Evolutionary conservation across 1,284 basidiomycete species (phyloP).

Genomic region (Fomitopsis pinicola): DNA sequence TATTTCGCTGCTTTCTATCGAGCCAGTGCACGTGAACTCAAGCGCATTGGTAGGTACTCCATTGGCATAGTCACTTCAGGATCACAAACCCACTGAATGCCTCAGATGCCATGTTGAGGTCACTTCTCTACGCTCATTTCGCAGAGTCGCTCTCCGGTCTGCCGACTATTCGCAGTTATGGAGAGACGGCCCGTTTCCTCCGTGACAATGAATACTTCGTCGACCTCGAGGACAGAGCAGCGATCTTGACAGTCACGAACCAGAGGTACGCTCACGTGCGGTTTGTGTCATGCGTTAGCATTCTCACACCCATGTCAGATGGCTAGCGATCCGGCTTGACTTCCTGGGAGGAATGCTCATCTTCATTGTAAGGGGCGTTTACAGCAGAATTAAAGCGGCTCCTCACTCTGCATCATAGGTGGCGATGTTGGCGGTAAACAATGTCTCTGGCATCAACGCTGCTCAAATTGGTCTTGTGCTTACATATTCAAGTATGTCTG

Average conservation of each 20-base stretch:
- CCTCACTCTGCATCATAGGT: conserved; percentile 30
- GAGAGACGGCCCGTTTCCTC: conserved; percentile 60
- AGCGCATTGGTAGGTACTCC: conserved; percentile 48
- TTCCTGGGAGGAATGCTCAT: conserved; percentile 62
- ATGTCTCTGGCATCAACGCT: conserved; percentile 53
- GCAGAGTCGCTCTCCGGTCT: conserved; percentile 77
- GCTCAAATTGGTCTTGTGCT: conserved; percentile 72
- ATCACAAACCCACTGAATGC: conserved; percentile 19
- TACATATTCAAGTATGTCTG: conserved; percentile 54
- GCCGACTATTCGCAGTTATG: conserved; percentile 73
- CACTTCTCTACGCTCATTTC: conserved; percentile 76
- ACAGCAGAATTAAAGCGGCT: background rate
- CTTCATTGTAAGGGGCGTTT: conserved; percentile 46
- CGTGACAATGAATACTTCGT: conserved; percentile 66
- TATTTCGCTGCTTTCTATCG: conserved; percentile 62
- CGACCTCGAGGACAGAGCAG: conserved; percentile 70
- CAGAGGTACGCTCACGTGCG: conserved; percentile 36
- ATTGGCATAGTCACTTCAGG: conserved; percentile 10
- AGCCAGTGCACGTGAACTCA: conserved; percentile 67
- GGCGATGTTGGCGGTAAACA: conserved; percentile 47
- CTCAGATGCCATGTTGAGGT: conserved; percentile 61
- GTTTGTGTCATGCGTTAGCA: background rate
- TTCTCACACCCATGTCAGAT: conserved; percentile 33
- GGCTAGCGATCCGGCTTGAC: conserved; percentile 57
- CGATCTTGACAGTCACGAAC: conserved; percentile 58